These are phyloP conservation scores for Penicillium robsamsonii DNA, from an alignment of 495 filamentous ascomycete genomes.

Conservation along the genomic window DNA sequence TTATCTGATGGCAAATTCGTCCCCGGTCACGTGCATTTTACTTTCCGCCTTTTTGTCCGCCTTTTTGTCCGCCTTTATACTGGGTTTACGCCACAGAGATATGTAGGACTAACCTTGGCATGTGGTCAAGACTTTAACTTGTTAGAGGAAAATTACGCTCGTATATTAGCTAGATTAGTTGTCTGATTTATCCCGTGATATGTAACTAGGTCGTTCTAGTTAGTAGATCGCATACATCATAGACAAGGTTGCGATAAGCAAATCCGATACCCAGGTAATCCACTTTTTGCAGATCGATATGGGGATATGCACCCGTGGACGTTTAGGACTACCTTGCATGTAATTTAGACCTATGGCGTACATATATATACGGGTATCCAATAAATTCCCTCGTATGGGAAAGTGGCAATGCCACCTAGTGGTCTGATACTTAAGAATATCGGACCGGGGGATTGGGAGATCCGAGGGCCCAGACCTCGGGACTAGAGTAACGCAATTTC, in stretches of 20 bases:
- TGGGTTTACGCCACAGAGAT: neutral
- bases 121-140: neutral
- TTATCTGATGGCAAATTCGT: slow-evolving; percentile 1
- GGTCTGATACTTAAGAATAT: slow-evolving; percentile 1
- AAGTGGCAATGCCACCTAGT: slow-evolving; percentile 1
- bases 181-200: neutral
- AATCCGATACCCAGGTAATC: slow-evolving; percentile 2
- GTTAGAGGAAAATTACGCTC: neutral
- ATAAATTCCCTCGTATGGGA: neutral
- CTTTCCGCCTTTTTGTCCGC: neutral
- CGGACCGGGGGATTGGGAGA: neutral
- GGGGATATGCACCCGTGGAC: neutral
- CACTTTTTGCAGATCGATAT: slow-evolving; percentile 5
- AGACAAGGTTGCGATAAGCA: slow-evolving; percentile 1
- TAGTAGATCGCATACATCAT: neutral
- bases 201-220: neutral
- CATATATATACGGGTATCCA: neutral
- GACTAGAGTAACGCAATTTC: neutral
- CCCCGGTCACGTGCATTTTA: neutral
- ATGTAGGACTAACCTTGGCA: neutral
- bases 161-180: neutral
- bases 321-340: neutral
- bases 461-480: slow-evolving; percentile 5
- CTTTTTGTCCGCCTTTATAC: neutral
- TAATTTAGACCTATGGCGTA: neutral